Percentiles rank a stretch among this genome's conserved stretches.
Evolutionary conservation across 1,284 basidiomycete genomes (phyloP).

Genomic region (Trametes sp.): DNA sequence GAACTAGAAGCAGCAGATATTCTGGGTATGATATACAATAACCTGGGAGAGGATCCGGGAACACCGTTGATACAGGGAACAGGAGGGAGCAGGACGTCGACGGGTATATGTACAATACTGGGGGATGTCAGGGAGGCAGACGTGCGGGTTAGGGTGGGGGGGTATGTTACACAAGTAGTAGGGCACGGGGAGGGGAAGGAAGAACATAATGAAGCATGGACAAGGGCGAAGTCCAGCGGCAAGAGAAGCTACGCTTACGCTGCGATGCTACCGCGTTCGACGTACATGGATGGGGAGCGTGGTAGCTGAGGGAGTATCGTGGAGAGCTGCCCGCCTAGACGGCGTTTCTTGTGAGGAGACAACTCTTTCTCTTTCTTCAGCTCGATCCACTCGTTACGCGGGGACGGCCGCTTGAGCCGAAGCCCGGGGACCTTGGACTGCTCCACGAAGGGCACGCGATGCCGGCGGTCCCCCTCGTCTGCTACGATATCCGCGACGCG

Average conservation of each 20-base stretch:
- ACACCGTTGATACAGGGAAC: neutral
- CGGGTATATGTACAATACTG: neutral
- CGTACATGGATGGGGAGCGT: neutral
- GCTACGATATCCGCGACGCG: neutral
- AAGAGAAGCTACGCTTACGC: neutral
- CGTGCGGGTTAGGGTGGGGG: too few species aligned
- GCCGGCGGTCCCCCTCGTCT: neutral
- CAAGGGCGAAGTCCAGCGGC: neutral
- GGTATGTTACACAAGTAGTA: neutral
- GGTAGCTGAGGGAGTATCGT: neutral
- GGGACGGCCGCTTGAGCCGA: conserved; percentile 9
- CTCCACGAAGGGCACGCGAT: neutral
- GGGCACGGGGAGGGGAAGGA: neutral
- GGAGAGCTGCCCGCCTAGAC: conserved; percentile 8
- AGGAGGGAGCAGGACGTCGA: neutral
- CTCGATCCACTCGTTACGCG: conserved; percentile 12
- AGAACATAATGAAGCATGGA: neutral
- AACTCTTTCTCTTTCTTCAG: conserved; percentile 8
- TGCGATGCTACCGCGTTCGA: neutral
- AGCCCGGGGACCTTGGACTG: conserved; percentile 20
- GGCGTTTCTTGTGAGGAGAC: conserved; percentile 19
- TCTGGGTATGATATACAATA: neutral
- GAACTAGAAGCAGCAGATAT: neutral
- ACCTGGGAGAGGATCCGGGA: neutral
- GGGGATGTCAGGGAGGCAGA: neutral